A percentile compares a stretch with the other conserved stretches of the same genome.
Evolutionary conservation across 495 filamentous ascomycete genomes (phyloP).

Genomic region (Podospora didyma): DNA sequence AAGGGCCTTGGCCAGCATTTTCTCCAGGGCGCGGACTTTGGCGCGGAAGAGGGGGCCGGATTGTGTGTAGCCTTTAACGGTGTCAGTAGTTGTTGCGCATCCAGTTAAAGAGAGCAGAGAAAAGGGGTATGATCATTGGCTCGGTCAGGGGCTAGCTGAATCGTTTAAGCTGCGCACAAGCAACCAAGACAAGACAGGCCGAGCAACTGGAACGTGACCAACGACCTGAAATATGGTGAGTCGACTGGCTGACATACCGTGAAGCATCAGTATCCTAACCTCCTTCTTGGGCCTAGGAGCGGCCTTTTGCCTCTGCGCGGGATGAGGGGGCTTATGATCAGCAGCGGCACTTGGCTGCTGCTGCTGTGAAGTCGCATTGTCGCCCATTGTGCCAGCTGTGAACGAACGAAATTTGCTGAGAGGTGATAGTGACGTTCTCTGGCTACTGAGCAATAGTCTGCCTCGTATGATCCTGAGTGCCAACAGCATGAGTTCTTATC

Average conservation of each 20-base stretch:
- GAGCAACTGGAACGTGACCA: background rate
- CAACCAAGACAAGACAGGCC: no score
- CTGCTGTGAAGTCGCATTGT: background rate
- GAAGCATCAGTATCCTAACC: slow-evolving; percentile 55
- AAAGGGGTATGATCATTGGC: no score
- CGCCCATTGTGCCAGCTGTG: slow-evolving; percentile 7
- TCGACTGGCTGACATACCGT: slow-evolving; percentile 33
- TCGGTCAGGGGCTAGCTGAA: no score
- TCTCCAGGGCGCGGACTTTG: slow-evolving; percentile 84
- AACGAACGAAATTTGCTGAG: background rate
- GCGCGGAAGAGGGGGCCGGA: slow-evolving; percentile 80
- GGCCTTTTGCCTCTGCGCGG: background rate
- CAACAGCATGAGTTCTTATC: slow-evolving; percentile 3
- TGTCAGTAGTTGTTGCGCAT: no score
- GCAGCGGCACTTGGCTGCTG: background rate
- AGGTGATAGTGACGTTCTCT: background rate
- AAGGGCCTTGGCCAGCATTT: slow-evolving; percentile 71
- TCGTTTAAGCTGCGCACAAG: no score
- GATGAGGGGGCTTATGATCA: background rate
- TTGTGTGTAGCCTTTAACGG: slow-evolving; percentile 73
- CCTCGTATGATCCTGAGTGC: background rate
- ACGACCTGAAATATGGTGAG: background rate
- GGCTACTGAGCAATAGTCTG: background rate
- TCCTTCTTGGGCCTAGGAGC: slow-evolving; percentile 26
- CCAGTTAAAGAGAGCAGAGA: no score